These are phyloP conservation scores for Russula emetica DNA, from an alignment of 768 basidiomycete species.

Conservation along the genomic window DNA sequence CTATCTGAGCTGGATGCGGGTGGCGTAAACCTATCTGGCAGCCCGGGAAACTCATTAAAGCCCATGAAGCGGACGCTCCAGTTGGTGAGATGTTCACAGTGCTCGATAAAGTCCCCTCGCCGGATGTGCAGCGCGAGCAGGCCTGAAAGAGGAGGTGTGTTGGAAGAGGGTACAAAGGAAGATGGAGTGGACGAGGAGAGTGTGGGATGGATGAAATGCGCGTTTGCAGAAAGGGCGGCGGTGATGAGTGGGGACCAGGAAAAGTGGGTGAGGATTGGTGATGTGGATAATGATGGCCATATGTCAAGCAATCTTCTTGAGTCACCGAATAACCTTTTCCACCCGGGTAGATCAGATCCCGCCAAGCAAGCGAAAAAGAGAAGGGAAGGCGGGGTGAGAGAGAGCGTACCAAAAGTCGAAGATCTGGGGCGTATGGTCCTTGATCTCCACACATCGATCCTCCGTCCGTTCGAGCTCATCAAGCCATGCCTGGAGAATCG, in stretches of 20 bases:
- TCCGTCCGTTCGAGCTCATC: constrained; percentile 35
- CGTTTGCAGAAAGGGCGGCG: constrained; percentile 35
- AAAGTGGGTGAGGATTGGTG: constrained; percentile 38
- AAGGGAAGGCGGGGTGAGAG: not conserved
- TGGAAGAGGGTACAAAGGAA: constrained; percentile 2
- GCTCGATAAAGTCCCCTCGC: constrained; percentile 44
- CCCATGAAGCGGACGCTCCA: constrained; percentile 38
- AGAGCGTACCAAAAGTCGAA: constrained; percentile 39
- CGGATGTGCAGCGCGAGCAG: constrained; percentile 48
- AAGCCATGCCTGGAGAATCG: constrained; percentile 40
- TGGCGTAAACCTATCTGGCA: constrained; percentile 38
- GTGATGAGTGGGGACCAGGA: constrained; percentile 39
- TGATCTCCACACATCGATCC: constrained; percentile 42
- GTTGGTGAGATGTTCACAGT: constrained; percentile 41
- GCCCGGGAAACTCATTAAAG: constrained; percentile 43
- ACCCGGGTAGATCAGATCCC: not conserved
- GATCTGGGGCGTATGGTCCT: constrained; percentile 34
- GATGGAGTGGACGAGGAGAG: constrained; percentile 10
- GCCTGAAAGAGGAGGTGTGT: constrained; percentile 35
- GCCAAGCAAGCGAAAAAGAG: not conserved
- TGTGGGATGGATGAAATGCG: constrained; percentile 26
- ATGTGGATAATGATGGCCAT: constrained; percentile 35
- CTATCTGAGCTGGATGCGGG: not conserved
- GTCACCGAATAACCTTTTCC: constrained; percentile 35
- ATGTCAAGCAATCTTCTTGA: constrained; percentile 35